Conservation (phyloP, 768 basidiomycete genomes). For the Hysterangium stoloniferum region DNA sequence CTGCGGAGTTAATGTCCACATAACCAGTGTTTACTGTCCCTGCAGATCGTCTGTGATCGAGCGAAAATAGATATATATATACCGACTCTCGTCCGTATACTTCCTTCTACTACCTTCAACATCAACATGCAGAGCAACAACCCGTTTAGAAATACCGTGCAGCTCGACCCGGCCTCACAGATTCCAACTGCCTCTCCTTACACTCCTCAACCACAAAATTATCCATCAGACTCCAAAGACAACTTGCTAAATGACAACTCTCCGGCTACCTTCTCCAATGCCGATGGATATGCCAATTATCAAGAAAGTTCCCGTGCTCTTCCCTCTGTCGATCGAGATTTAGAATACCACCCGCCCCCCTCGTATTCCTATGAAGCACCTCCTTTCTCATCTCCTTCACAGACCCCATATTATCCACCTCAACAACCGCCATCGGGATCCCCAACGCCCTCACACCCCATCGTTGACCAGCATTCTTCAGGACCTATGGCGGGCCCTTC, state of each 20-base stretch:
- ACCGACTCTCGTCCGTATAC: no score
- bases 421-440: background rate
- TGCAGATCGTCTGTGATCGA: no score
- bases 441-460: background rate
- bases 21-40: no score
- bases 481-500: background rate
- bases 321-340: no score
- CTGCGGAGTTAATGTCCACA: no score
- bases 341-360: no score
- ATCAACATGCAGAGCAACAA: constrained; percentile 2
- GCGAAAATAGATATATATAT: no score
- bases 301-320: no score
- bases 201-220: background rate
- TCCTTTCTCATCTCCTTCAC: background rate
- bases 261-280: background rate
- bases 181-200: background rate
- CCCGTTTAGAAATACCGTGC: background rate
- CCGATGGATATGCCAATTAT: background rate
- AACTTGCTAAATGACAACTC: no score
- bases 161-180: background rate
- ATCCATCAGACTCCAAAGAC: background rate
- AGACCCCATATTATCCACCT: background rate
- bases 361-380: no score
- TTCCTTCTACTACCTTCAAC: no score
- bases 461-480: background rate